phyloP scores from a whole-genome alignment of 1,284 basidiomycete species.

The Macrocystidia cucumis region DNA sequence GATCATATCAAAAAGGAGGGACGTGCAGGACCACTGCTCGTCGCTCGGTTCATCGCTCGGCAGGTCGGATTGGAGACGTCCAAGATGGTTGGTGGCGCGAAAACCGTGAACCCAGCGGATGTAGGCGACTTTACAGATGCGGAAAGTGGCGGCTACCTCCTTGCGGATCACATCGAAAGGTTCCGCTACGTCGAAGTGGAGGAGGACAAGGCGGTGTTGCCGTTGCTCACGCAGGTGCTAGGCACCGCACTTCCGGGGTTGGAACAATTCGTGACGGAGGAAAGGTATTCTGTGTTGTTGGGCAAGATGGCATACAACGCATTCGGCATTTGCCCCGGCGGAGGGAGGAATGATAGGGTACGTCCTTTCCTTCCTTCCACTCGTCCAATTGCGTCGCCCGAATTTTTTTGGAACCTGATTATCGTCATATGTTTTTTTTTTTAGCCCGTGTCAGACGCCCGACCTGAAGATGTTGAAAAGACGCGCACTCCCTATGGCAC shows the following conservation, averaged over 20 bases:
- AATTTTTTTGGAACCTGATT: no score
- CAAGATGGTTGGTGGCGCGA: slow-evolving; percentile 35
- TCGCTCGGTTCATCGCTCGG: slow-evolving; percentile 62
- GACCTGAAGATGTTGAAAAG: slow-evolving; percentile 61
- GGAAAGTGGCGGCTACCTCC: slow-evolving; percentile 44
- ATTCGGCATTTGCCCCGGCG: slow-evolving; percentile 57
- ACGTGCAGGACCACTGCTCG: slow-evolving; percentile 42
- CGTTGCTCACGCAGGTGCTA: slow-evolving; percentile 49
- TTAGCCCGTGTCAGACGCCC: slow-evolving; percentile 41
- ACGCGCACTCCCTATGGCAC: slow-evolving; percentile 72
- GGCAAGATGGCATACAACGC: slow-evolving; percentile 72
- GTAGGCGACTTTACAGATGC: slow-evolving; percentile 37
- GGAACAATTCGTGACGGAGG: slow-evolving; percentile 59
- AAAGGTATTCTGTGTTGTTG: slow-evolving; percentile 50
- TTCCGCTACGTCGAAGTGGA: slow-evolving; percentile 54
- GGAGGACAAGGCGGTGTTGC: slow-evolving; percentile 39
- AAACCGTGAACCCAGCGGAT: slow-evolving; percentile 15
- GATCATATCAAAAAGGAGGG: slow-evolving; percentile 43
- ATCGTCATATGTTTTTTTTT: slow-evolving; percentile 1
- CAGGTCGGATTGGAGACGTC: slow-evolving; percentile 59
- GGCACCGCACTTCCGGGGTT: slow-evolving; percentile 59
- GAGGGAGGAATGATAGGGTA: slow-evolving; percentile 67
- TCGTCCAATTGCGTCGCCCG: neutral
- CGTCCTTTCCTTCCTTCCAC: slow-evolving; percentile 11
- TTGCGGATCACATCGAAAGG: slow-evolving; percentile 72